Evolutionary conservation across 2,329 filamentous ascomycete species (phyloP), one percentile per base, ranked within the genome.

Genomic region (Zasmidium citrigriseum): DNA sequence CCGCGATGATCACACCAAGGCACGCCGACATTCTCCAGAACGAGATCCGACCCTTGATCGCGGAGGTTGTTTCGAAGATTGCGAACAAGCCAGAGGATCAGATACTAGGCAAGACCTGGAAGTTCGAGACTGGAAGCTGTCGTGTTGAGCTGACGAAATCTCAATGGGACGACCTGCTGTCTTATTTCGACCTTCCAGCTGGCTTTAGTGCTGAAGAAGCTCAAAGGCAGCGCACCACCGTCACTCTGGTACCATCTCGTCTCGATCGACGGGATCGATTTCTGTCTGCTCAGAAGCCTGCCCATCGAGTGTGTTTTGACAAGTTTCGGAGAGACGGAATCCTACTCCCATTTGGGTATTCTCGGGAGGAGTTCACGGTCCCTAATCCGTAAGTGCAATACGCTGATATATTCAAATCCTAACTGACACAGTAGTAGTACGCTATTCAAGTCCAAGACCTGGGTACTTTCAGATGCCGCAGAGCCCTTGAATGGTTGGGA

Each of bases 321-420:
- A 69, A 68, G 29, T 79, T 77, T 57, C 69, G 73, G 14, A 27
- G 65, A 20, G 69, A 78, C 34, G 78, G 78, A 0, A 60, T 79
- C 2, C 59, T 81, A 1, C 61, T 79, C 3, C 78, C 77, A 1
- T 79, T 77, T 66, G 75, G 75, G 1, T 27, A 56, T 2, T 70
- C 72, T 3, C 57, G 63, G 2, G 29, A 63, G 1, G 64, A 65
- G 0, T 79, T 78, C 57, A 58, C 66, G 9, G 67, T 58, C 1
- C 77, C 76, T 1, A 80, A 80, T 64, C 76, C 76, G 76, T 79
- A 55, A 65, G 76, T 71, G 20, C 50, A n/a, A 20, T 9, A 10
- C 10, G 9, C 11, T 9, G 11, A 20, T 25, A 16, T 16, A 14
- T 20, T 29, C 48, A 21, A 20, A n/a, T 5, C 20, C 11, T 1